Conservation (phyloP, 2,329 filamentous ascomycete species). For the Emergomyces orientalis region DNA sequence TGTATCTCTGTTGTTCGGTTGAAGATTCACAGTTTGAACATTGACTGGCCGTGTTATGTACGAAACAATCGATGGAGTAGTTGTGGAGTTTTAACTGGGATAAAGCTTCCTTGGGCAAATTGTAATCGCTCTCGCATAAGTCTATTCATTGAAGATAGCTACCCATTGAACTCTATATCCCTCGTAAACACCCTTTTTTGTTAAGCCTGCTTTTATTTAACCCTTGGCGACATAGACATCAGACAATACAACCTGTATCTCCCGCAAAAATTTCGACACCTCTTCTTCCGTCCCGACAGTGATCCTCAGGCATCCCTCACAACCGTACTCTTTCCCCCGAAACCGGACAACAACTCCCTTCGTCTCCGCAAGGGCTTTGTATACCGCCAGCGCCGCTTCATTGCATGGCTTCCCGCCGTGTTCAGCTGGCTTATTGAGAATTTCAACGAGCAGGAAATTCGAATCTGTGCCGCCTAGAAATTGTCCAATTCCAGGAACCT, state of each 20-base stretch:
- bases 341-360: conserved; percentile 89
- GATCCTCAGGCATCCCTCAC: conserved; percentile 77
- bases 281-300: conserved; percentile 87
- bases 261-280: conserved; percentile 65
- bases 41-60: not conserved
- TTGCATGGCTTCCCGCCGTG: conserved; percentile 66
- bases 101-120: not conserved
- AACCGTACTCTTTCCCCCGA: conserved; percentile 84
- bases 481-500: conserved; percentile 66
- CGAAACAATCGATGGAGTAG: no score
- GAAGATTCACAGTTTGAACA: not conserved
- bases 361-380: conserved; percentile 73
- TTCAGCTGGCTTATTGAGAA: conserved; percentile 54
- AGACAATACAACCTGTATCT: conserved; percentile 49
- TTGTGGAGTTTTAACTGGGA: not conserved
- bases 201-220: not conserved
- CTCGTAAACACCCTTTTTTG: not conserved
- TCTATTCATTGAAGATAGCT: not conserved
- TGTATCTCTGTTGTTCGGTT: not conserved
- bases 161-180: not conserved
- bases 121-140: not conserved
- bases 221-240: conserved; percentile 34
- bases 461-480: conserved; percentile 70
- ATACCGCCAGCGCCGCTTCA: conserved; percentile 64
- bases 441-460: conserved; percentile 88